Base-by-base conservation (phyloP, 2,329 filamentous ascomycete species). In the Apiospora saccharicola region DNA sequence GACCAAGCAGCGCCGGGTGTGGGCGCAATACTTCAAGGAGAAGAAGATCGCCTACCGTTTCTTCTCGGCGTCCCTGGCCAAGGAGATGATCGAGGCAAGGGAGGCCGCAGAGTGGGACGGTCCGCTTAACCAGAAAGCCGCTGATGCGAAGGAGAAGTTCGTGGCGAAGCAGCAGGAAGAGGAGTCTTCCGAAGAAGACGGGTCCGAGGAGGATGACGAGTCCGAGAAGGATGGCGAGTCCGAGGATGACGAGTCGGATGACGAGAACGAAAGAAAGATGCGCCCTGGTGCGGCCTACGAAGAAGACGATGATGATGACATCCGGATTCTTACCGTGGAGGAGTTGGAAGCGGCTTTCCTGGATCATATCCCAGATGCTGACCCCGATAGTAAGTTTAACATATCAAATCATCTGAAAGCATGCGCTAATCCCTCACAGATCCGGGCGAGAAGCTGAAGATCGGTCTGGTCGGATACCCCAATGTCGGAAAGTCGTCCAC, bases 401-500 rank as follows among this genome's bases (percentile, higher is more conserved):
- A 44, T 43, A 69, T 16, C 16, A 13, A 67, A 47, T 19, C 22
- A 47, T 22, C 44, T 22, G 44, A n/a, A 69, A 8, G 10, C 19
- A 41, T 73, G 8, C 78, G n/a, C 74, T 77, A 73, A 78, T 79
- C 44, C 76, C n/a, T 43, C 26, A 70, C 75, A 87, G 87, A 83
- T 4, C 77, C 85, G 12, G 85, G 86, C 67, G 83, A 83, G 75
- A 98, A 97, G 82, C 92, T 95, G 5, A 91, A 94, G 75, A 96
- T 99, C 76, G 96, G 96, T 77, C 87, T 99, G 26, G 96, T 99
- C 49, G 96, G 96, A 73, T 99, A 99, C 83, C 96, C 96, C 79
- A 99, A 99, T 85, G 96, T 99, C 75, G 96, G 96, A 84, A 99
- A 99, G 85, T 99, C 97, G 1, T 98, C 95, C 68, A 99, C 96